Percentiles rank a stretch among this genome's conserved stretches.
Evolutionary conservation across 176 grass and related monocot genomes (phyloP).

Genomic region (Avena eriantha): DNA sequence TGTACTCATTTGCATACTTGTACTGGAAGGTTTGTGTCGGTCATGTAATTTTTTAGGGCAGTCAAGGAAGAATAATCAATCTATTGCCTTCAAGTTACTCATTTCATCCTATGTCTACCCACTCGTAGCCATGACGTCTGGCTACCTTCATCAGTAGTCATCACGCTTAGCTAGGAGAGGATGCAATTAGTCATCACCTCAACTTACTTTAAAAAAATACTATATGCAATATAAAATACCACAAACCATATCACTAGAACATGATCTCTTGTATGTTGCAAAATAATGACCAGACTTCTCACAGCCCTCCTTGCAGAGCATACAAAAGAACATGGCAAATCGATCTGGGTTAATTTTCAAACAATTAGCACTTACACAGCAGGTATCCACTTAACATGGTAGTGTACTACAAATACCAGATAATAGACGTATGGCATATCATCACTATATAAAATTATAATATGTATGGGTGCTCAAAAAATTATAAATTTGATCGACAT

Average conservation of each 20-base stretch:
- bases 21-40: background rate
- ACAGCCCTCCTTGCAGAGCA: background rate
- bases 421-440: too few species aligned
- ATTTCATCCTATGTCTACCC: background rate
- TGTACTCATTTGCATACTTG: background rate
- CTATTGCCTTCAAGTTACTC: background rate
- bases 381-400: constrained; percentile 18
- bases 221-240: constrained; percentile 15
- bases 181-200: background rate
- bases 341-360: background rate
- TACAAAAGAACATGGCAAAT: background rate
- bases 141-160: background rate
- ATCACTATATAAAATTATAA: too few species aligned
- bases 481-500: too few species aligned
- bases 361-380: background rate
- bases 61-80: background rate
- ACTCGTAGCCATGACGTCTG: background rate
- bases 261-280: constrained; percentile 10
- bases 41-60: background rate
- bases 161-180: background rate
- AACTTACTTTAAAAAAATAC: background rate
- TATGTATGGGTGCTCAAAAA: too few species aligned
- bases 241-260: background rate
- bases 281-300: background rate
- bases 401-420: background rate